These are phyloP conservation scores for Teratosphaeria epicoccoides DNA, from an alignment of 2,329 filamentous ascomycete species.

Conservation along the genomic window DNA sequence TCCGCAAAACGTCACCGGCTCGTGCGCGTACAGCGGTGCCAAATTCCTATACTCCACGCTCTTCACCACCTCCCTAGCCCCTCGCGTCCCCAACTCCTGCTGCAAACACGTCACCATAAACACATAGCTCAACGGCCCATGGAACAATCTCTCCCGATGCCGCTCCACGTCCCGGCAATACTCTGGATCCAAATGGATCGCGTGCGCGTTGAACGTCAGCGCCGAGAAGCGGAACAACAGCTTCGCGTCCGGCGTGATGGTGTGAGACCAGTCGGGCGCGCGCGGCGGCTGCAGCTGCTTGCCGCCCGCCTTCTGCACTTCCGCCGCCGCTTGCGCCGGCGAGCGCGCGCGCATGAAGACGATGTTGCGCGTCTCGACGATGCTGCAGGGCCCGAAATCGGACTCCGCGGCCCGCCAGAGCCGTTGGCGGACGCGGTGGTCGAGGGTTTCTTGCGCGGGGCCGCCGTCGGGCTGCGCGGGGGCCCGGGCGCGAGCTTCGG, in stretches of 20 bases:
- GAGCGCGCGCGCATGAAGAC: constrained; percentile 51
- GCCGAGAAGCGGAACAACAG: constrained; percentile 87
- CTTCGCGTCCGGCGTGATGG: constrained; percentile 53
- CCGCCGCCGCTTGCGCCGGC: constrained; percentile 27
- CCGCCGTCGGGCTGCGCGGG: constrained; percentile 30
- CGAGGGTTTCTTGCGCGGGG: constrained; percentile 17
- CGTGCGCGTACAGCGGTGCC: constrained; percentile 65
- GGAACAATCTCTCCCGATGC: constrained; percentile 65
- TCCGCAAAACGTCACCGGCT: constrained; percentile 60
- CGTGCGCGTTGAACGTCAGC: constrained; percentile 83
- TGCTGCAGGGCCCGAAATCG: constrained; percentile 31
- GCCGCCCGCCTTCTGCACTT: constrained; percentile 18
- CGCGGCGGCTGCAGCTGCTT: constrained; percentile 38
- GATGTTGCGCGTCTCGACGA: constrained; percentile 51
- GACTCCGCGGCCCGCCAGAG: constrained; percentile 35
- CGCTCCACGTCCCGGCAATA: constrained; percentile 65
- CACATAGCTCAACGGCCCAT: constrained; percentile 71
- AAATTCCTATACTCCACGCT: constrained; percentile 70
- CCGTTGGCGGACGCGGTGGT: constrained; percentile 29
- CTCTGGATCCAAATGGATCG: constrained; percentile 69
- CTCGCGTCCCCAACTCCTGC: constrained; percentile 36
- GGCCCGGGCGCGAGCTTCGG: constrained; percentile 24
- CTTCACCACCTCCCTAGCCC: constrained; percentile 33
- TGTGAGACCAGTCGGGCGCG: constrained; percentile 45
- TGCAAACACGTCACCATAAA: constrained; percentile 62